Evolutionary conservation across 2,329 filamentous ascomycete genomes (phyloP).

Genomic region (Colletotrichum sp.): DNA sequence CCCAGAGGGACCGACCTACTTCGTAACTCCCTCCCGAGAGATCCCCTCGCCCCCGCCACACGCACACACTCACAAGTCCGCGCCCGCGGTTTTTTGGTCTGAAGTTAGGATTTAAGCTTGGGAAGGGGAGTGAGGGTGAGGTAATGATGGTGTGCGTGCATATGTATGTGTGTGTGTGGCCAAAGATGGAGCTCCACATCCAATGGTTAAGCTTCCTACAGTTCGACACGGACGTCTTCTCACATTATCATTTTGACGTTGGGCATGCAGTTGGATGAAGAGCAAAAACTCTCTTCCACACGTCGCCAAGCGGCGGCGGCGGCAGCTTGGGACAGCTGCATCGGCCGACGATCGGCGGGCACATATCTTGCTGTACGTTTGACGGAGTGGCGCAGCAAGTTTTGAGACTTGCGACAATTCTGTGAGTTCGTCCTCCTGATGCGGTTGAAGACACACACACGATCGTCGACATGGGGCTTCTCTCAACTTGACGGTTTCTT

Average conservation of each 20-base stretch:
- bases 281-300: background rate
- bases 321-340: background rate
- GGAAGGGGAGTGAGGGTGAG: background rate
- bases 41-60: background rate
- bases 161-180: background rate
- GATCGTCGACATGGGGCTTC: background rate
- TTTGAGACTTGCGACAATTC: background rate
- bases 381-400: background rate
- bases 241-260: background rate
- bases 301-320: background rate
- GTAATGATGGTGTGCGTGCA: background rate
- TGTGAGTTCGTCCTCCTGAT: background rate
- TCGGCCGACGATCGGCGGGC: background rate
- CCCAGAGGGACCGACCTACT: background rate
- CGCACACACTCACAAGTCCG: background rate
- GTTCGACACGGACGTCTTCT: background rate
- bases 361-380: background rate
- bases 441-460: background rate
- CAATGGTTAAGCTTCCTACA: background rate
- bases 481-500: background rate
- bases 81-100: background rate
- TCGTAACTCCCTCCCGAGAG: background rate
- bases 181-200: background rate
- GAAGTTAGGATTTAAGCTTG: background rate
- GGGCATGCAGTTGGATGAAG: background rate